Evolutionary conservation across 2,329 filamentous ascomycete species (phyloP), one percentile per base, ranked within the genome.

Genomic region (Nothomitra cinnamomea): DNA sequence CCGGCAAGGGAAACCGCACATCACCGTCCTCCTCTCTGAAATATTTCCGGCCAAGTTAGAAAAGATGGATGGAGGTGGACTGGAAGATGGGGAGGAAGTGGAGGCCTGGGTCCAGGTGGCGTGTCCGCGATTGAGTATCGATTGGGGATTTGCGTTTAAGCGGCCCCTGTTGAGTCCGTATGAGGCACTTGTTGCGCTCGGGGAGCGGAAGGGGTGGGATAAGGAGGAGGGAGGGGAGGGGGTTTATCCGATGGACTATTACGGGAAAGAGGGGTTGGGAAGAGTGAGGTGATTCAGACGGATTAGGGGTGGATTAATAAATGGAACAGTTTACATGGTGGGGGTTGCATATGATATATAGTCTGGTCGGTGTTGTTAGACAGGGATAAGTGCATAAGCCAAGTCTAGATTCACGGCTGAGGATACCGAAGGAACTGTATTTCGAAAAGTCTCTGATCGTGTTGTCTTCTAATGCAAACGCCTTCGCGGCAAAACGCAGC

Each of bases 21-120:
- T 98, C 41, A 90, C 94, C 59, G 66, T 98, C 1, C 71, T 96
- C 8, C 75, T 98, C 2, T 92, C 85, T 57, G 92, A 98, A 71
- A 96, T 98, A 53, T 95, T 96, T 65, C 92, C 94, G 0, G 89
- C 87, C 0, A 98, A 96, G 70, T 70, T 98, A 59, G 88, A 87
- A 0, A 81, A 92, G 73, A 95, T 98, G 87, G 70, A 71, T 15
- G 28, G 28, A 10, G 28, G 28, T 32, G 28, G 28, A 32, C 5
- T 4, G 28, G 28, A 32, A 5, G 28, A 4, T 10, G 28, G 45
- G 10, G 61, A 61, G 28, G 90, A 96, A 62, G 86, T 98, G 1
- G 90, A 95, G 64, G 94, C 88, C 61, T 98, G 92, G 92, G 90
- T 98, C 40, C 92, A 98, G 69, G 88, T 98, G 51, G 92, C 92